Percentiles rank a stretch among this genome's conserved stretches.
Conservation (phyloP, 768 basidiomycete genomes). For the Kwoniella botswanensis region DNA sequence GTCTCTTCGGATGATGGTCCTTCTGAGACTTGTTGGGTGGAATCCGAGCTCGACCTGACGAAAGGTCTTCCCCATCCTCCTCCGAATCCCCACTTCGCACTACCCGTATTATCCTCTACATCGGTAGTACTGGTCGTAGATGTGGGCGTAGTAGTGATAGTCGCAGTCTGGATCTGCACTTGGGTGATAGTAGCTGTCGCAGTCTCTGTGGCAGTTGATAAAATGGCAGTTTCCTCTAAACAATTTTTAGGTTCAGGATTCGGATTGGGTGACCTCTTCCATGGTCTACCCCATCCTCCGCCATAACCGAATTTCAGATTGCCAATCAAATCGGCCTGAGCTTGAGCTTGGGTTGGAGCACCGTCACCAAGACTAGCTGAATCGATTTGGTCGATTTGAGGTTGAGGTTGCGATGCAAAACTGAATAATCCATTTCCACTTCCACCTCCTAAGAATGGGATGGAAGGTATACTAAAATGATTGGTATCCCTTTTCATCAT, state of each 20-base stretch:
- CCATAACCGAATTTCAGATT: conserved; percentile 8
- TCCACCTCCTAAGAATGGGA: neutral
- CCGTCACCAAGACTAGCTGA: neutral
- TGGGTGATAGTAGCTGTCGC: neutral
- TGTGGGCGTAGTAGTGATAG: neutral
- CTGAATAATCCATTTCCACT: neutral
- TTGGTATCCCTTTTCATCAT: conserved; percentile 7
- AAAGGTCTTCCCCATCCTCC: conserved; percentile 17
- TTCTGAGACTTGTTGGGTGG: neutral
- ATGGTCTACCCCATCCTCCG: conserved; percentile 18
- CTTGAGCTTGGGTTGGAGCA: neutral
- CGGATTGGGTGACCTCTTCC: conserved; percentile 1
- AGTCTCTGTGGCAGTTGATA: neutral
- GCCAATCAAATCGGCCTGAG: neutral
- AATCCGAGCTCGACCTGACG: neutral
- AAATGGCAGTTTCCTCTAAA: neutral
- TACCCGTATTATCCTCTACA: conserved; percentile 13
- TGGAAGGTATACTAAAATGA: conserved; percentile 2
- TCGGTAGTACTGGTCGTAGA: neutral
- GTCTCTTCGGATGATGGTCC: neutral
- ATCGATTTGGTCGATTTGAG: neutral
- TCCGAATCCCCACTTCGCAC: conserved; percentile 14
- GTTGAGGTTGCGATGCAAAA: no score
- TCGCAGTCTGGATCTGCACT: neutral
- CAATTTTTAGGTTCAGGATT: neutral